Evolutionary conservation across 495 filamentous ascomycete species (phyloP), one percentile per base, ranked within the genome.

Genomic region (Talaromyces nanjingensis): DNA sequence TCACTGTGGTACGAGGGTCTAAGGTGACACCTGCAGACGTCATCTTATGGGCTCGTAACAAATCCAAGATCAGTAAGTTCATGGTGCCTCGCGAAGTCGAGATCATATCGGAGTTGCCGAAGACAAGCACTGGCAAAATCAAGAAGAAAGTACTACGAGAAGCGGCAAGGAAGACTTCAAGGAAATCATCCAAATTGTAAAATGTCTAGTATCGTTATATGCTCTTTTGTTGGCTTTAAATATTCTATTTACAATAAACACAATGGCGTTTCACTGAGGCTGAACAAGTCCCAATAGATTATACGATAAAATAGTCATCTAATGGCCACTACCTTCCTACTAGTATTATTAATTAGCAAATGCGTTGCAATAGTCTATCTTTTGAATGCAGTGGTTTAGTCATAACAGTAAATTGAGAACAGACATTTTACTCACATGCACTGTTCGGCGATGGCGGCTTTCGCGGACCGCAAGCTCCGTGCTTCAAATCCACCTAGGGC

Each of bases 71-170:
- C 66, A 91, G 89, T 74, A 89, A 86, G 68, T 98, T 97, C 73
- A 98, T 98, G 94, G 86, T 98, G 20, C 94, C 94, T 8, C 81
- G 89, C 54, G 94, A 97, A 79, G 91, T 97, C 1, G 92, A 96
- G 76, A 80, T 98, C 59, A 85, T 98, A 29, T 63, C 75, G 22
- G 91, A 97, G 73, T 77, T 98, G 63, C 94, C 94, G 14, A 98
- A 98, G 83, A 98, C 94, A 33, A 92, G 89, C 70, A 98, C 94
- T 3, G 94, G 94, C 25, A 98, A 98, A 81, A 77, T 98, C 62
- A 87, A 90, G 83, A 98, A 98, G 84, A 98, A 97, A 72, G 86
- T 96, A 37, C 70, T 98, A 55, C 77, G 93, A 65, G 89, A 91
- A 69, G 93, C 91, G 93, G 89, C 84, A 75, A 85, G 81, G 39